Conservation (phyloP, 2,329 filamentous ascomycete genomes). For the Paecilomyces niveus region DNA sequence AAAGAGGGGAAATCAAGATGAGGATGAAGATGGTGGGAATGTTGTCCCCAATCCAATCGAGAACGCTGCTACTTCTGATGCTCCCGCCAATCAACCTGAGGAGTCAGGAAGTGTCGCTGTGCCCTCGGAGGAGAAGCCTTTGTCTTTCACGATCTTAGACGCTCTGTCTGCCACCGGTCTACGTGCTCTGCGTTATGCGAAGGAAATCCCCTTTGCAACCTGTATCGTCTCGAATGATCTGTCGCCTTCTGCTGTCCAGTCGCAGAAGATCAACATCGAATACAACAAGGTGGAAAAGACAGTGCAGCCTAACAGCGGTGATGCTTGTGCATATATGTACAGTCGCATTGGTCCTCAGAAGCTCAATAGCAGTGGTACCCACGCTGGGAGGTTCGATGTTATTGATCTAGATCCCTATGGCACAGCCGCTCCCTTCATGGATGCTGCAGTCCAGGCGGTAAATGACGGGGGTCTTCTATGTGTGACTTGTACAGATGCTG, state of each 20-base stretch:
- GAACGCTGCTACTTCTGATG: slow-evolving; percentile 2
- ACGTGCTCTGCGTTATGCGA: slow-evolving; percentile 81
- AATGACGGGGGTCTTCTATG: slow-evolving; percentile 85
- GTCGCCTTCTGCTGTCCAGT: slow-evolving; percentile 65
- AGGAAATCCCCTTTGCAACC: slow-evolving; percentile 80
- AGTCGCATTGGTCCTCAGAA: slow-evolving; percentile 46
- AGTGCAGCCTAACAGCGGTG: slow-evolving; percentile 67
- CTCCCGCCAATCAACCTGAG: background rate
- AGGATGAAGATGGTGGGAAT: slow-evolving; percentile 5
- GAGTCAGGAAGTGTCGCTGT: slow-evolving; percentile 2
- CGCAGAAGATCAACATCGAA: slow-evolving; percentile 75
- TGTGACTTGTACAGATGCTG: slow-evolving; percentile 93
- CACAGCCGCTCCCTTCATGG: slow-evolving; percentile 84
- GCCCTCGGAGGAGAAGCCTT: slow-evolving; percentile 25
- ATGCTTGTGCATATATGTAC: slow-evolving; percentile 92
- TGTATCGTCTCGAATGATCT: slow-evolving; percentile 86
- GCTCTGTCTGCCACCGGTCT: slow-evolving; percentile 91
- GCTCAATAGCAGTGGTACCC: slow-evolving; percentile 29
- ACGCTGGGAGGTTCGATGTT: slow-evolving; percentile 67
- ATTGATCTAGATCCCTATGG: slow-evolving; percentile 97
- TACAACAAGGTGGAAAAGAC: slow-evolving; percentile 70
- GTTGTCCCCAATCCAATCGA: background rate
- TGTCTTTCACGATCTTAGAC: slow-evolving; percentile 77
- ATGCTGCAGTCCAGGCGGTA: slow-evolving; percentile 79
- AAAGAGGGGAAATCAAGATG: slow-evolving; percentile 26